Conservation (phyloP, 148 eudicot species). For the Silene uniflora region DNA sequence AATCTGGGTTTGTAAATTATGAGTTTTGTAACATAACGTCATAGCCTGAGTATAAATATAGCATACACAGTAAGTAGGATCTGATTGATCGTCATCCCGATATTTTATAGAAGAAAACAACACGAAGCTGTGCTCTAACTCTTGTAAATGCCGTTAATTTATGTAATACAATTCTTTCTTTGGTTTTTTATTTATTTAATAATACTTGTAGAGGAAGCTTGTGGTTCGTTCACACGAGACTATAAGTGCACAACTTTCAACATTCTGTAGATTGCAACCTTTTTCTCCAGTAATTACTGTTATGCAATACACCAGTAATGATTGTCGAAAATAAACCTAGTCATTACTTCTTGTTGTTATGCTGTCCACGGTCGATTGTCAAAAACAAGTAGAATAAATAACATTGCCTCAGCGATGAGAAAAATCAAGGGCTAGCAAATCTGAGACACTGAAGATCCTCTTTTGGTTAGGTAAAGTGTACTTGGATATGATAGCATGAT, state of each 20-base stretch:
- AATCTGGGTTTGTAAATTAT: slow-evolving; percentile 17
- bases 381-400: too few species aligned
- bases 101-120: neutral
- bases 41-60: slow-evolving; percentile 15
- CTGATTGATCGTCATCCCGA: slow-evolving; percentile 15
- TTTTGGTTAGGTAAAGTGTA: too few species aligned
- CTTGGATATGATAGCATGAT: neutral
- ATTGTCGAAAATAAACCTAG: too few species aligned
- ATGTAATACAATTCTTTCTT: neutral
- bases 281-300: neutral
- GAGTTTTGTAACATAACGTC: slow-evolving; percentile 34
- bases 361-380: too few species aligned
- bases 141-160: slow-evolving; percentile 22
- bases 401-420: too few species aligned
- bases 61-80: slow-evolving; percentile 10
- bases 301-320: too few species aligned
- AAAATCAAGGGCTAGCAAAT: too few species aligned
- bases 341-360: too few species aligned
- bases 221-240: neutral
- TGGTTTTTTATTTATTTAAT: neutral
- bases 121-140: slow-evolving; percentile 11
- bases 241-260: neutral
- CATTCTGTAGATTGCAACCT: neutral
- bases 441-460: too few species aligned
- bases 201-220: neutral